These are phyloP conservation scores for Trametes sanguinea DNA, from an alignment of 768 basidiomycete genomes.

Conservation along the genomic window DNA sequence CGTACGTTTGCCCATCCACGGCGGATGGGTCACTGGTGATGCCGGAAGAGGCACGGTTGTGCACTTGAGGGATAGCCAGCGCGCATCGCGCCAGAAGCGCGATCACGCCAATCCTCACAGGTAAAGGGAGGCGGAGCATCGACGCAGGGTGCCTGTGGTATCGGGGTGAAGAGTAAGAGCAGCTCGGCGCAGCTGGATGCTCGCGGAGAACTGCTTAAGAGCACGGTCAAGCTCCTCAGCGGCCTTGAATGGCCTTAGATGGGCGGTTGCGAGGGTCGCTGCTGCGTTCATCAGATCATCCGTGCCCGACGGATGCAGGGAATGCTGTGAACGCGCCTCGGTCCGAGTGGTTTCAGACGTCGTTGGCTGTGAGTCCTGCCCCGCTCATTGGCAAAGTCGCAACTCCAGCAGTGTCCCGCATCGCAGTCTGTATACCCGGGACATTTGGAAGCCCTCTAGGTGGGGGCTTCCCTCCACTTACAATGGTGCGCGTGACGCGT, in stretches of 20 bases:
- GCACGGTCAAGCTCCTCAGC: neutral
- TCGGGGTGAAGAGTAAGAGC: neutral
- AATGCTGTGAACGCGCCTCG: neutral
- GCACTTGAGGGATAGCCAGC: neutral
- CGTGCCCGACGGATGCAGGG: neutral
- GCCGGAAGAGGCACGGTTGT: constrained; percentile 9
- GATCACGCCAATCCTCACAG: neutral
- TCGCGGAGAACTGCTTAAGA: neutral
- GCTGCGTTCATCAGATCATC: constrained; percentile 1
- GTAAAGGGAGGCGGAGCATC: neutral
- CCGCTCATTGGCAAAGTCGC: neutral
- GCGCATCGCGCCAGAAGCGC: neutral
- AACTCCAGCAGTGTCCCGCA: too few relatives aligned
- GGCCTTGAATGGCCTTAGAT: neutral
- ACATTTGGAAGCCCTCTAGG: too few relatives aligned
- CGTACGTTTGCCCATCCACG: constrained; percentile 24
- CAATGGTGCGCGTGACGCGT: too few relatives aligned
- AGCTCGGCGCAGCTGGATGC: neutral
- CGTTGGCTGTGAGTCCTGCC: neutral
- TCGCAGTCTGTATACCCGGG: too few relatives aligned
- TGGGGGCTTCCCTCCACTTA: too few relatives aligned
- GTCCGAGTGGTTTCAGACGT: neutral
- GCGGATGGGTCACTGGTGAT: constrained; percentile 2
- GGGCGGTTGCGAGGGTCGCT: neutral
- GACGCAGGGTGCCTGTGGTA: neutral